Conservation (phyloP, 2,329 filamentous ascomycete genomes). For the Sarocladium strictum region DNA sequence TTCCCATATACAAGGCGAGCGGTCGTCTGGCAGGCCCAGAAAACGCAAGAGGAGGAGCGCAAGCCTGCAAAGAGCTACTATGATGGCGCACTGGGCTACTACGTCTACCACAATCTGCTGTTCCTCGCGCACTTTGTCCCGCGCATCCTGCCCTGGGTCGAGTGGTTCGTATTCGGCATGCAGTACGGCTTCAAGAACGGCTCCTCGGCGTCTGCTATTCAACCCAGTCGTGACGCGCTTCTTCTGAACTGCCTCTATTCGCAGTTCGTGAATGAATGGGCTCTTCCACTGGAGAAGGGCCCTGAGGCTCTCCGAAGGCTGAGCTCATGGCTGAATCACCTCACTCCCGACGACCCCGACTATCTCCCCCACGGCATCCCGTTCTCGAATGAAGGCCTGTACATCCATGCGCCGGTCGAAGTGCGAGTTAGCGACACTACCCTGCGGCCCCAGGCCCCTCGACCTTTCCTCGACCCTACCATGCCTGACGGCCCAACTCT, state of each 20-base stretch:
- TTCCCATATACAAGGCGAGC: conserved; percentile 85
- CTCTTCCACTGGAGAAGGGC: conserved; percentile 76
- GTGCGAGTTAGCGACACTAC: conserved; percentile 76
- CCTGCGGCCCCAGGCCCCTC: conserved; percentile 22
- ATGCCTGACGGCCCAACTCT: conserved; percentile 63
- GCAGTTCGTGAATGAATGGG: conserved; percentile 99
- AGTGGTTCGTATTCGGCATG: conserved; percentile 97
- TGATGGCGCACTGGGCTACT: conserved; percentile 74
- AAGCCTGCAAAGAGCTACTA: conserved; percentile 69
- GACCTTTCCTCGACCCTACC: conserved; percentile 64
- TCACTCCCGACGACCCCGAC: conserved; percentile 55
- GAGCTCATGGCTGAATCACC: conserved; percentile 73
- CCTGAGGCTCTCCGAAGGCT: conserved; percentile 81
- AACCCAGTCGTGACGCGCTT: conserved; percentile 72
- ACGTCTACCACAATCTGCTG: conserved; percentile 87
- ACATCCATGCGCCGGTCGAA: conserved; percentile 85
- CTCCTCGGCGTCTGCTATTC: conserved; percentile 62
- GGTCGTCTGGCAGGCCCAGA: conserved; percentile 84
- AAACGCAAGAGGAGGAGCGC: conserved; percentile 56
- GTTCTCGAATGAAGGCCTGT: conserved; percentile 71
- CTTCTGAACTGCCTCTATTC: conserved; percentile 97
- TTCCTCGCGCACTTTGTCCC: conserved; percentile 75
- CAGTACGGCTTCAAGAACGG: conserved; percentile 85
- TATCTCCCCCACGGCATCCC: conserved; percentile 67
- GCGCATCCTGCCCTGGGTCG: conserved; percentile 75